Percentiles rank a stretch among this genome's conserved stretches.
phyloP scores from a whole-genome alignment of 2,329 filamentous ascomycete genomes.

The Leptoxyphium fumago region DNA sequence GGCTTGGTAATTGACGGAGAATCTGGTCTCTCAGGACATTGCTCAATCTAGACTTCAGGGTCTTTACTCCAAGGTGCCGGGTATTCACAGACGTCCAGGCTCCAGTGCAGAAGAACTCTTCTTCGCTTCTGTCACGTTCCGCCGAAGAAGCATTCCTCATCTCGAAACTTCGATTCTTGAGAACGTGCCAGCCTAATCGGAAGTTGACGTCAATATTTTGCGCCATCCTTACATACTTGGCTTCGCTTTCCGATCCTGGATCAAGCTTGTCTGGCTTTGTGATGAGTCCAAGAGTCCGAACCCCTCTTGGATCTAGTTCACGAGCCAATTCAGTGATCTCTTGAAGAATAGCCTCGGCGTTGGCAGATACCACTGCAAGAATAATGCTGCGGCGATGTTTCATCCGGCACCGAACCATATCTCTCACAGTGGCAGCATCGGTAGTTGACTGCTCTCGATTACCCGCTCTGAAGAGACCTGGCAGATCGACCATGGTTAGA shows the following conservation, averaged over 20 bases:
- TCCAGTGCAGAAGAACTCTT: conserved; percentile 8
- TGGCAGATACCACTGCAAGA: conserved; percentile 29
- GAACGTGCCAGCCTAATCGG: conserved; percentile 5
- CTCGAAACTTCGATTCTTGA: conserved; percentile 4
- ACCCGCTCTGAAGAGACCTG: conserved; percentile 20
- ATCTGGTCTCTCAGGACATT: conserved; percentile 27
- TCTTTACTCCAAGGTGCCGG: conserved; percentile 8
- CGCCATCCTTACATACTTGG: conserved; percentile 2
- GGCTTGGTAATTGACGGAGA: conserved; percentile 28
- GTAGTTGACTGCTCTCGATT: conserved; percentile 22
- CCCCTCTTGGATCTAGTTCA: conserved; percentile 17
- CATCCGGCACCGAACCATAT: conserved; percentile 28
- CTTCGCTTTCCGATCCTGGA: conserved; percentile 10
- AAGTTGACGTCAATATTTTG: conserved; percentile 4
- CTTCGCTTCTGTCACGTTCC: conserved; percentile 9
- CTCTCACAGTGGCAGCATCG: conserved; percentile 23
- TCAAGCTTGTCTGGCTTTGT: conserved; percentile 24
- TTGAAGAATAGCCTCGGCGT: conserved; percentile 31
- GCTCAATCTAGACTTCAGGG: conserved; percentile 10
- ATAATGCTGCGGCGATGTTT: conserved; percentile 26
- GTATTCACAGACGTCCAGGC: conserved; percentile 1
- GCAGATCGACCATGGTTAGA: conserved; percentile 17
- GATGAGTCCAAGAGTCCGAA: conserved; percentile 22
- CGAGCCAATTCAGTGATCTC: conserved; percentile 30
- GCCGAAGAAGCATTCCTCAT: conserved; percentile 1